Evolutionary conservation across 768 basidiomycete species (phyloP).

Genomic region (Tricholoma matsutake): DNA sequence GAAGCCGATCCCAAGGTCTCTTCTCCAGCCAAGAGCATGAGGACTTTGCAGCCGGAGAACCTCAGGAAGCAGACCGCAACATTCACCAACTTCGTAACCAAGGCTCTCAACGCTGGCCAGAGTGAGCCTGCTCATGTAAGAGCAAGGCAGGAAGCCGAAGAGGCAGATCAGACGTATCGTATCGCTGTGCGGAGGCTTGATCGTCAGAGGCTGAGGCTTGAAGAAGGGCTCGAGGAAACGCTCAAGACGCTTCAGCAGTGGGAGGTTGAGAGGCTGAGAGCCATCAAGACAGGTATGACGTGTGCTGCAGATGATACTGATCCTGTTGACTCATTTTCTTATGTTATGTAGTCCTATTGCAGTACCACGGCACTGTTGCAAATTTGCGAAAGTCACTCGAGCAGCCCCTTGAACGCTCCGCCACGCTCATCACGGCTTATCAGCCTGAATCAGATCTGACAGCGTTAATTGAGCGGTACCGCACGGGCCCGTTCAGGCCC

Average conservation of each 20-base stretch:
- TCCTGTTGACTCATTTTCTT: not conserved
- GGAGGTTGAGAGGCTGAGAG: constrained; percentile 80
- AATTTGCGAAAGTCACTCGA: constrained; percentile 69
- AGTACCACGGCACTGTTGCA: constrained; percentile 80
- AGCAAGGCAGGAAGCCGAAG: constrained; percentile 74
- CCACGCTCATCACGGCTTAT: constrained; percentile 76
- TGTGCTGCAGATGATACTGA: not conserved
- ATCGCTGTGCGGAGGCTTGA: constrained; percentile 81
- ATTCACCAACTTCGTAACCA: constrained; percentile 68
- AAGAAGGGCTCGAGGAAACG: constrained; percentile 82
- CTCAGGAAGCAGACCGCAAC: constrained; percentile 67
- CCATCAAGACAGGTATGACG: constrained; percentile 72
- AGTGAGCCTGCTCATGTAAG: constrained; percentile 68
- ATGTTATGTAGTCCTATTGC: constrained; percentile 58
- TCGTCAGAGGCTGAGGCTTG: constrained; percentile 77
- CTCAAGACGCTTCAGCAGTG: constrained; percentile 78
- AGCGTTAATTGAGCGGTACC: constrained; percentile 87
- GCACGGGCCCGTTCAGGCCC: constrained; percentile 92
- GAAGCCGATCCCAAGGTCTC: constrained; percentile 18
- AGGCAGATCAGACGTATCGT: constrained; percentile 78
- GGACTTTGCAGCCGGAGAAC: constrained; percentile 39
- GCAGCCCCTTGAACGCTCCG: constrained; percentile 63
- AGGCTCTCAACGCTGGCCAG: constrained; percentile 52
- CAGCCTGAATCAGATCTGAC: constrained; percentile 85
- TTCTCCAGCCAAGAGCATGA: constrained; percentile 20